These are phyloP conservation scores for Nymphaea thermarum DNA, from an alignment of 164 flowering plant genomes.

Conservation along the genomic window DNA sequence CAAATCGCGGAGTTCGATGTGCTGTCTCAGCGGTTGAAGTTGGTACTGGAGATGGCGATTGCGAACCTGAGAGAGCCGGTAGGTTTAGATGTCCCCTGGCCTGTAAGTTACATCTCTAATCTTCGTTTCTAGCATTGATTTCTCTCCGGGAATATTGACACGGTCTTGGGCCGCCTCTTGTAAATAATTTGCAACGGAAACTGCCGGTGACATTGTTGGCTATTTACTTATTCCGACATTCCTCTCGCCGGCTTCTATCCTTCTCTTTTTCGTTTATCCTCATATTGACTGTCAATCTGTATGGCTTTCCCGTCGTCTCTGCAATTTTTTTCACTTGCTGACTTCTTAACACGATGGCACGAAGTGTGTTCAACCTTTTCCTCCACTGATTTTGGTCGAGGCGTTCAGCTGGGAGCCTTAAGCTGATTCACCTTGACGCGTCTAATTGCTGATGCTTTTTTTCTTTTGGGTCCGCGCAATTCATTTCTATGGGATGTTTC, in stretches of 20 bases:
- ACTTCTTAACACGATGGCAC: no score
- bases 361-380: no score
- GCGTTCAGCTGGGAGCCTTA: no score
- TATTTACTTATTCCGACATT: no score
- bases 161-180: neutral
- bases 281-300: no score
- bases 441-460: neutral
- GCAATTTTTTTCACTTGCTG: no score
- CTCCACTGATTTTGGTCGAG: no score
- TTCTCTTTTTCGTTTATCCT: no score
- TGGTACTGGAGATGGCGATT: constrained; percentile 35
- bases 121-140: neutral
- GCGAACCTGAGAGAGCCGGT: neutral
- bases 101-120: neutral
- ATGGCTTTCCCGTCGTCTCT: no score
- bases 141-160: neutral
- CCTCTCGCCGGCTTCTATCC: no score
- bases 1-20: constrained; percentile 40
- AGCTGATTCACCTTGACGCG: neutral
- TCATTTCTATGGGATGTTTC: no score
- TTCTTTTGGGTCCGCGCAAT: neutral
- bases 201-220: neutral
- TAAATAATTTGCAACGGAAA: neutral
- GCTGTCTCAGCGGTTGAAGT: constrained; percentile 38
- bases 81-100: neutral